phyloP scores from a whole-genome alignment of 2,329 filamentous ascomycete species.

The Nothopassalora personata region DNA sequence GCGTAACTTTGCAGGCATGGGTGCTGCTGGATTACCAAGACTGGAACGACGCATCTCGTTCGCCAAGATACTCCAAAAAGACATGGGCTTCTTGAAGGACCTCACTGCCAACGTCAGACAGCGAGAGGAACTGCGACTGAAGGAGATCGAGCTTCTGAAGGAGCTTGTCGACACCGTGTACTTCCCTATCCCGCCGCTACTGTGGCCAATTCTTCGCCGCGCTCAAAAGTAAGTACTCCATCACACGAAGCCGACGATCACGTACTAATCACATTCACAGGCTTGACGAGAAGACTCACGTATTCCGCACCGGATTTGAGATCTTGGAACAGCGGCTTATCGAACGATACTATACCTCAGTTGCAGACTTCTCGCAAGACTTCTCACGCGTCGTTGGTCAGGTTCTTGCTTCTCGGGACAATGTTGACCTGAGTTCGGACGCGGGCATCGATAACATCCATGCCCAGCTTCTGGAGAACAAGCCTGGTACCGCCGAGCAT shows the following conservation, averaged over 20 bases:
- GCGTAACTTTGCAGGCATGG: constrained; percentile 94
- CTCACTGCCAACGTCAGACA: constrained; percentile 67
- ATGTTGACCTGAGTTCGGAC: constrained; percentile 19
- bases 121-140: constrained; percentile 71
- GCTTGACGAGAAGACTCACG: constrained; percentile 52
- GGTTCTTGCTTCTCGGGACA: constrained; percentile 39
- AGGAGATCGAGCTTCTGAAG: constrained; percentile 68
- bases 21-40: constrained; percentile 70
- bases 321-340: constrained; percentile 50
- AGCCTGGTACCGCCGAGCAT: constrained; percentile 35
- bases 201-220: constrained; percentile 73
- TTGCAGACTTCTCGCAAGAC: constrained; percentile 56
- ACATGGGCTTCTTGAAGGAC: constrained; percentile 69
- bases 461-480: constrained; percentile 35
- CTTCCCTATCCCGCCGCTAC: constrained; percentile 74
- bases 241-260: background rate
- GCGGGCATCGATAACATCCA: constrained; percentile 34
- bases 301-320: constrained; percentile 52
- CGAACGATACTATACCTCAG: constrained; percentile 55
- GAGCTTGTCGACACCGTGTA: constrained; percentile 84
- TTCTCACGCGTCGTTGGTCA: constrained; percentile 52
- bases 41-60: constrained; percentile 83
- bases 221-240: constrained; percentile 66
- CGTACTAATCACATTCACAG: constrained; percentile 44
- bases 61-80: constrained; percentile 66